Conservation (phyloP, 768 basidiomycete species). For the Suillus weaverae region DNA sequence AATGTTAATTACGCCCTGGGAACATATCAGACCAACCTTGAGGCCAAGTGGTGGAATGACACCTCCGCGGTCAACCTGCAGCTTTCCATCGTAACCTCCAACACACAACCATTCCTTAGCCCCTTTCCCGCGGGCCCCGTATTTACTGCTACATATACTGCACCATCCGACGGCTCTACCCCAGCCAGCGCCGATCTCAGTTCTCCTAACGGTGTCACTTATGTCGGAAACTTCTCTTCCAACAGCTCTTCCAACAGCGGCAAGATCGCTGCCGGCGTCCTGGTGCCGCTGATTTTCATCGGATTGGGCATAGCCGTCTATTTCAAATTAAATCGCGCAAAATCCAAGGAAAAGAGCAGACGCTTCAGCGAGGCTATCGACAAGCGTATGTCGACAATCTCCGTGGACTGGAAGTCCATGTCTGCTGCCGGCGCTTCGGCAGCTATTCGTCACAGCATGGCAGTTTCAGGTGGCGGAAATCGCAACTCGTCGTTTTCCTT, state of each 20-base stretch:
- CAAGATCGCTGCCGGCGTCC: slow-evolving; percentile 61
- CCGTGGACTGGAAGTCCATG: slow-evolving; percentile 74
- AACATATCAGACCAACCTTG: slow-evolving; percentile 47
- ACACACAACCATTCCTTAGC: slow-evolving; percentile 50
- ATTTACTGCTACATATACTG: slow-evolving; percentile 61
- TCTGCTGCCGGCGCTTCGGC: slow-evolving; percentile 68
- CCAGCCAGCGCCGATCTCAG: slow-evolving; percentile 44
- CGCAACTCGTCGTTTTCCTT: slow-evolving; percentile 57
- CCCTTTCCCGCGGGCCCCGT: slow-evolving; percentile 65
- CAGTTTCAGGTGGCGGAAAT: slow-evolving; percentile 36
- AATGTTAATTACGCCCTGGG: slow-evolving; percentile 50
- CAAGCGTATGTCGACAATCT: slow-evolving; percentile 82
- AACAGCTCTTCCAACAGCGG: slow-evolving; percentile 45
- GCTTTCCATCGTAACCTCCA: slow-evolving; percentile 54
- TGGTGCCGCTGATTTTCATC: slow-evolving; percentile 65
- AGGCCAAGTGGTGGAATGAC: slow-evolving; percentile 73
- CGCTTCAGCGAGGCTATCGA: slow-evolving; percentile 69
- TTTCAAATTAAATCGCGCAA: slow-evolving; percentile 53
- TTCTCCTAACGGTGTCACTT: slow-evolving; percentile 35
- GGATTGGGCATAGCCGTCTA: slow-evolving; percentile 44
- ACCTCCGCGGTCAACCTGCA: slow-evolving; percentile 52
- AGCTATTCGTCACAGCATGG: slow-evolving; percentile 71
- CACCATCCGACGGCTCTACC: slow-evolving; percentile 39
- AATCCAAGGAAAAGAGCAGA: slow-evolving; percentile 50
- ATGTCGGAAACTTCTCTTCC: slow-evolving; percentile 39